Conservation (phyloP, 805 yeast genomes). For the Candida nemodendra region DNA sequence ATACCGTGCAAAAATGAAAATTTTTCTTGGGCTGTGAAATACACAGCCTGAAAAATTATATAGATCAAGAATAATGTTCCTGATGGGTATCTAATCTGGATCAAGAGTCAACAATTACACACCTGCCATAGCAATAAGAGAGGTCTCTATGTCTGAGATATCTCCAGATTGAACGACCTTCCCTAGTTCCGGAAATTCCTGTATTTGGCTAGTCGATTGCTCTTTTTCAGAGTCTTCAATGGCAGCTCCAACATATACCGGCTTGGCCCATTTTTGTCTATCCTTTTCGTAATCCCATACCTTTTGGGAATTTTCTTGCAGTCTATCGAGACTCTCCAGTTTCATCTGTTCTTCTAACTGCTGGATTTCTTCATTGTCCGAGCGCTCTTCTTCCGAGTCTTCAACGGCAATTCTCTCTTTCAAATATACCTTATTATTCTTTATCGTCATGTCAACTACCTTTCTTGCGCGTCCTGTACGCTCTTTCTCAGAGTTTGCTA, state of each 20-base stretch:
- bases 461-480: constrained; percentile 72
- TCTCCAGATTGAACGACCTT: constrained; percentile 32
- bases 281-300: constrained; percentile 66
- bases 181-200: constrained; percentile 13
- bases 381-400: constrained; percentile 25
- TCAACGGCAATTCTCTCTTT: constrained; percentile 41
- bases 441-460: constrained; percentile 73
- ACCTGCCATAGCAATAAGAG: constrained; percentile 29
- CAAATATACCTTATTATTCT: constrained; percentile 75
- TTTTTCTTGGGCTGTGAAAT: constrained; percentile 3
- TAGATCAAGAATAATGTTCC: not conserved
- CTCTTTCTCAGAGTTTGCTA: constrained; percentile 56
- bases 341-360: constrained; percentile 35
- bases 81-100: too few species aligned
- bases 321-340: constrained; percentile 30
- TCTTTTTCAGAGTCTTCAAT: not conserved
- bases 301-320: constrained; percentile 32
- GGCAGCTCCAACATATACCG: constrained; percentile 25
- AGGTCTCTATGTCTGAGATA: constrained; percentile 30
- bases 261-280: constrained; percentile 50
- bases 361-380: constrained; percentile 38
- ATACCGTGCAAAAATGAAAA: constrained; percentile 9
- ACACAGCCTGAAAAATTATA: constrained; percentile 1
- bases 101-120: too few species aligned
- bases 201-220: constrained; percentile 1